phyloP scores from a whole-genome alignment of 441 rosid species.

The Adansonia gregorii region DNA sequence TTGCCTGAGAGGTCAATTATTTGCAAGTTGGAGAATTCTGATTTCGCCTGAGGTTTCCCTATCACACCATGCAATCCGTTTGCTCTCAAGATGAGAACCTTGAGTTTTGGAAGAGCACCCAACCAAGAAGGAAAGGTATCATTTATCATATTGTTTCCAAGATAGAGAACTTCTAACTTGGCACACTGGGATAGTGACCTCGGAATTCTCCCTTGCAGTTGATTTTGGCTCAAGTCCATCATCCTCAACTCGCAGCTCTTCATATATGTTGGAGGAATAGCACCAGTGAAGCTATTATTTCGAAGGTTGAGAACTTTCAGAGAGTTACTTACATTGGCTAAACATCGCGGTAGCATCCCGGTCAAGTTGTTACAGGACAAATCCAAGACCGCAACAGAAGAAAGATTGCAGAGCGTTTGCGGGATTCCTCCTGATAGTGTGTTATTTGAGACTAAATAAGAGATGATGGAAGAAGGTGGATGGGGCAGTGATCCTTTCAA shows the following conservation, averaged over 20 bases:
- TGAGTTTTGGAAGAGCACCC: conserved; percentile 23
- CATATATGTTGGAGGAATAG: conserved; percentile 15
- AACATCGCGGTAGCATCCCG: conserved; percentile 32
- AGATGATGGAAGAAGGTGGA: conserved; percentile 24
- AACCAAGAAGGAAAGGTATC: conserved; percentile 29
- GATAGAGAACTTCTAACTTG: background rate
- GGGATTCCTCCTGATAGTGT: conserved; percentile 9
- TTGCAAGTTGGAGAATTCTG: conserved; percentile 27
- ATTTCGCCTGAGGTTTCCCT: background rate
- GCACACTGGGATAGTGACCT: conserved; percentile 22
- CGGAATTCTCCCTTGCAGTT: conserved; percentile 14
- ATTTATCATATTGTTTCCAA: conserved; percentile 19
- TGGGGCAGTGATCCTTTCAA: conserved; percentile 31
- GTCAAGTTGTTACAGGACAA: conserved; percentile 34
- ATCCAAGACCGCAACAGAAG: background rate
- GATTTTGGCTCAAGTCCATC: conserved; percentile 28
- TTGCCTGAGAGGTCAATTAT: conserved; percentile 25
- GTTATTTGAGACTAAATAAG: background rate
- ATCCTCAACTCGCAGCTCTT: background rate
- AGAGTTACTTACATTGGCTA: conserved; percentile 6
- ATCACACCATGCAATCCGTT: conserved; percentile 31
- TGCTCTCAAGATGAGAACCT: conserved; percentile 23
- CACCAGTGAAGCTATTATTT: conserved; percentile 10
- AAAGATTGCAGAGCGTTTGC: conserved; percentile 28
- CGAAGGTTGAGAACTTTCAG: background rate